phyloP scores from a whole-genome alignment of 805 yeast species.

The Wickerhamiella cacticola region DNA sequence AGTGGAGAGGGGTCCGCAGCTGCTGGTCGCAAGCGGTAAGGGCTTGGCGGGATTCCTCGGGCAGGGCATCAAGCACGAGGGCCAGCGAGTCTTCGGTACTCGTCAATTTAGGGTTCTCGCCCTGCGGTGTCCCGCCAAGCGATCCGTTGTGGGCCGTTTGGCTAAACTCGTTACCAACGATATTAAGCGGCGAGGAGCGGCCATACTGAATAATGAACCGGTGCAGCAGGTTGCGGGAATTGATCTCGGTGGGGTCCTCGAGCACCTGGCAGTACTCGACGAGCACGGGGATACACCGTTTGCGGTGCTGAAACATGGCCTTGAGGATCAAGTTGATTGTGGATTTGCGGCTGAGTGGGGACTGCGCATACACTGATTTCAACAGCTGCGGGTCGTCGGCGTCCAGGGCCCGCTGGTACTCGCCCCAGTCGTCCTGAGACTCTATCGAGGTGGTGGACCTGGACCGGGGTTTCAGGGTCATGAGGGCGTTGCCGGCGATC shows the following conservation, averaged over 20 bases:
- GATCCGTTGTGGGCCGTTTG: conserved; percentile 1
- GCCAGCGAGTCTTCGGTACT: conserved; percentile 5
- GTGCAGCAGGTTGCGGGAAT: conserved; percentile 75
- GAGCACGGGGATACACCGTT: conserved; percentile 45
- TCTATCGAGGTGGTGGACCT: conserved; percentile 9
- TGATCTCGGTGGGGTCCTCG: conserved; percentile 58
- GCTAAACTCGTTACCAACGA: conserved; percentile 10
- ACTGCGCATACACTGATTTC: conserved; percentile 31
- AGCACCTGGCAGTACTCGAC: conserved; percentile 40
- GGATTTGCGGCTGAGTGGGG: conserved; percentile 42
- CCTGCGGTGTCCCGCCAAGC: conserved; percentile 1
- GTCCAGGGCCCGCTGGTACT: conserved; percentile 24
- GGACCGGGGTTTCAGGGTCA: neutral
- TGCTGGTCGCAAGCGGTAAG: conserved; percentile 63
- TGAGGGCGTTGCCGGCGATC: conserved; percentile 14
- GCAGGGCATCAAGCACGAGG: conserved; percentile 42
- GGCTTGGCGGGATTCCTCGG: conserved; percentile 40
- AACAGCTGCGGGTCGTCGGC: conserved; percentile 38
- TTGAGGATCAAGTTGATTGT: conserved; percentile 15
- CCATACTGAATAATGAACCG: conserved; percentile 72
- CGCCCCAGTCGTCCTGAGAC: neutral
- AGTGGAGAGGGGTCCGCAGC: conserved; percentile 76
- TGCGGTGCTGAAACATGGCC: conserved; percentile 19
- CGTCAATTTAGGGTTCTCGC: neutral
- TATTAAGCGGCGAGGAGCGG: conserved; percentile 27